Evolutionary conservation across 768 basidiomycete genomes (phyloP), one percentile per base, ranked within the genome.

Genomic region (Astraeus odoratus): DNA sequence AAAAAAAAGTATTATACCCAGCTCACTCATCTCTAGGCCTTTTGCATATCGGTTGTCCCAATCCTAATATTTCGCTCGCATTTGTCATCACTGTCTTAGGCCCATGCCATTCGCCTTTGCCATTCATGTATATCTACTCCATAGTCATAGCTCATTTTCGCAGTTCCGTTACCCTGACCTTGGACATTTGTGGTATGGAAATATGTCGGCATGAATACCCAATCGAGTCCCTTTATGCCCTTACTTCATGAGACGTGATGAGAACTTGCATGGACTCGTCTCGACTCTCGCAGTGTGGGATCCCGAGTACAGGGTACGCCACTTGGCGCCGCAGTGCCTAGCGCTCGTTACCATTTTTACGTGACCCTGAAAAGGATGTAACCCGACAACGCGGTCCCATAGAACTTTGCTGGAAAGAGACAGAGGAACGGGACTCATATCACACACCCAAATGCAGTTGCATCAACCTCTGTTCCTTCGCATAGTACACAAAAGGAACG

Each of bases 391-490:
- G n/a, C n/a, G n/a, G n/a, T n/a, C n/a, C n/a, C n/a, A n/a, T n/a
- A n/a, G n/a, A n/a, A n/a, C n/a, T n/a, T n/a, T n/a, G n/a, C 33
- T 27, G 52, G 70, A 66, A 59, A 73, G 67, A 58, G 76, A 73
- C 67, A 37, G 18, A 18, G 9, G 12, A 37, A 6, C 12, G 77
- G 75, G 76, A 77, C 78, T 34, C 47, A 56, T 31, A 47, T 37
- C 39, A 46, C 42, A 50, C 43, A 30, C 48, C 68, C 13, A 70
- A 57, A 67, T 70, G 71, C 68, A 75, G 68, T 74, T 75, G 69
- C 67, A 75, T 74, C 71, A 74, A 62, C 69, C 72, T 75, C 71
- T 73, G 69, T 80, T 76, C 72, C 71, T 70, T 69, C 56, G 53
- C 58, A 16, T 50, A 60, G 70, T 71, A 72, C 71, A 76, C 65